phyloP scores from a whole-genome alignment of 202 grass and related monocot genomes.

The Dendrocalamus latiflorus region DNA sequence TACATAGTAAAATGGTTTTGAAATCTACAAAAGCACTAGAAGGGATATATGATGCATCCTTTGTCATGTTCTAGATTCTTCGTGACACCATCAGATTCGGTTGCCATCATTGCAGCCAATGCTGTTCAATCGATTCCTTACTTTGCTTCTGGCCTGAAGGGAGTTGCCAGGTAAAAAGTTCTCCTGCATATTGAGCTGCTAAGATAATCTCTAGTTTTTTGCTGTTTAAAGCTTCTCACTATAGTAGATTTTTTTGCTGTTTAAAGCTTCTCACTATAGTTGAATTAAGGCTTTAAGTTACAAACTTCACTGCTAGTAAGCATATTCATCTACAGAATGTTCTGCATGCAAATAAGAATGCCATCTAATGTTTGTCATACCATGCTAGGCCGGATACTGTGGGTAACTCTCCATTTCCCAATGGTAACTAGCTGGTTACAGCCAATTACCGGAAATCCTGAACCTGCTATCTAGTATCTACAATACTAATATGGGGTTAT shows the following conservation, averaged over 20 bases:
- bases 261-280: neutral
- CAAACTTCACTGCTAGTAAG: neutral
- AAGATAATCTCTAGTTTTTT: neutral
- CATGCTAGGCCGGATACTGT: neutral
- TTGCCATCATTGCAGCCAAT: constrained; percentile 95
- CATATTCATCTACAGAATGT: neutral
- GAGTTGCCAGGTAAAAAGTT: constrained; percentile 78
- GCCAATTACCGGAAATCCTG: neutral
- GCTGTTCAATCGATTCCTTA: constrained; percentile 95
- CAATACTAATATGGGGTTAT: neutral
- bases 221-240: too few relatives aligned
- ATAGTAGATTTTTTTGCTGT: too few relatives aligned
- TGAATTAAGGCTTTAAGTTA: neutral
- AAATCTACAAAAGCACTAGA: constrained; percentile 2
- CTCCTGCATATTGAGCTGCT: constrained; percentile 8
- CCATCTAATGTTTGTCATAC: neutral
- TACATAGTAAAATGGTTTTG: neutral
- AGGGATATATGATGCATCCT: neutral
- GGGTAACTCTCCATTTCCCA: neutral
- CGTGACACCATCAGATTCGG: constrained; percentile 93
- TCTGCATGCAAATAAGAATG: neutral
- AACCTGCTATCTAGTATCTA: neutral
- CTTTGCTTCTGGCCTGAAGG: constrained; percentile 93
- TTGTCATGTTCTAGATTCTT: constrained; percentile 68
- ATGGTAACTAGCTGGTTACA: neutral